Conservation (phyloP, 106 monocot genomes). For the Apostasia shenzhenica region DNA sequence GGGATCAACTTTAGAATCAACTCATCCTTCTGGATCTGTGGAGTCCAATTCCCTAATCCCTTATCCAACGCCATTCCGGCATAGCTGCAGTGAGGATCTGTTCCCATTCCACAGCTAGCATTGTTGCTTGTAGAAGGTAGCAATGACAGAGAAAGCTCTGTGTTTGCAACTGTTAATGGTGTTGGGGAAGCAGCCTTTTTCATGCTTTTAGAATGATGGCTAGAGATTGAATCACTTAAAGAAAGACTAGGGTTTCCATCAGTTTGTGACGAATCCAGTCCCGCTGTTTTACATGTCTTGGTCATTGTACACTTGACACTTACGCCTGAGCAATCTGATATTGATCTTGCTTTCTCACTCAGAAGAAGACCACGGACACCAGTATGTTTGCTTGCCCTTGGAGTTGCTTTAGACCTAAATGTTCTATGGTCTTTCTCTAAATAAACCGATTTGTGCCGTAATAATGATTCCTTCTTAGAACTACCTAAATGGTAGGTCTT, state of each 20-base stretch:
- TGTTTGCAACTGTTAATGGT: conserved; percentile 31
- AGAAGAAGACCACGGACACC: conserved; percentile 27
- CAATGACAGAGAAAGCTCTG: conserved; percentile 68
- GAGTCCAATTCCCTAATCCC: conserved; percentile 32
- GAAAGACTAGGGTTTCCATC: conserved; percentile 18
- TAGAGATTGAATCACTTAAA: conserved; percentile 20
- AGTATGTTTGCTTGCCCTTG: conserved; percentile 44
- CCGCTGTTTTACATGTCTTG: conserved; percentile 36
- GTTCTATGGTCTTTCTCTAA: conserved; percentile 66
- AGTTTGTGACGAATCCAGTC: conserved; percentile 9
- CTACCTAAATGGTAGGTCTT: conserved; percentile 26
- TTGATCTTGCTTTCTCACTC: conserved; percentile 50
- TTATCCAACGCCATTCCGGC: conserved; percentile 4
- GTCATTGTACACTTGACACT: conserved; percentile 40
- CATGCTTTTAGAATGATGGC: conserved; percentile 7
- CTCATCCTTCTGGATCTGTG: conserved; percentile 61
- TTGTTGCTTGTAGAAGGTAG: conserved; percentile 29
- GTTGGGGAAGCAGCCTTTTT: conserved; percentile 3
- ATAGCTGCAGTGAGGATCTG: background rate
- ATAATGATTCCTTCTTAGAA: conserved; percentile 64
- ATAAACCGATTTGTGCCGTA: conserved; percentile 46
- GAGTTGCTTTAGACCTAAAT: conserved; percentile 55
- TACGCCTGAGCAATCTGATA: conserved; percentile 25
- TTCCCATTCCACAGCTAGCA: conserved; percentile 2
- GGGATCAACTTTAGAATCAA: conserved; percentile 40